Evolutionary conservation across 352 stramenopile species (phyloP), one percentile per base, ranked within the genome.

Genomic region (Pythium coloratum): DNA sequence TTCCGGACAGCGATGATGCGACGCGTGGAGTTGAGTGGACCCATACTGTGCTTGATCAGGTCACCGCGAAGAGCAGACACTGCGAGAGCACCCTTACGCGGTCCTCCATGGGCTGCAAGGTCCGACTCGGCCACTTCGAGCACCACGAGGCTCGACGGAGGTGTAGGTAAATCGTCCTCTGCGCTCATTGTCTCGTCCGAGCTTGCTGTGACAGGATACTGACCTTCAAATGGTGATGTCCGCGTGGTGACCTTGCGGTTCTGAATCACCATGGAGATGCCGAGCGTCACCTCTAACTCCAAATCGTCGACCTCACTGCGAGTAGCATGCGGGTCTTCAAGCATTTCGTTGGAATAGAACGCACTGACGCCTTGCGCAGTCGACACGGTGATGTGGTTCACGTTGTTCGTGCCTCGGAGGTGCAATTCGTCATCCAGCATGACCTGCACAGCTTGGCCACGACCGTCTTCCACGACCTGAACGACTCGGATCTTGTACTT

Each of bases 301-400:
- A 64, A 62, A 34, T 58, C 51, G 0, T 53, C 57, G 14, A 71
- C 33, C 2, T 12, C 13, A 14, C 13, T 24, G 3, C 51, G 50
- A n/a, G 13, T 53, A 4, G 57, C 57, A 2, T 56, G 44, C 5
- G 57, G 30, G 30, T 62, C 42, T n/a, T 71, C 57, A 2, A 92
- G 59, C 30, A 92, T 56, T 38, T 90, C 78, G 56, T 92, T 92
- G 26, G 84, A 92, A 55, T 91, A 91, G 24, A 76, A 78, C 2
- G 82, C 78, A 59, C 70, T 78, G 10, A 91, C 70, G 10, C 72
- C 67, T 33, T 75, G 51, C 13, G 53, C 65, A 1, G 73, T 88
- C 3, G 84, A 92, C 6, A 92, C 58, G 0, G 84, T 92, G 42
- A 92, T 77, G 54, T 91, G 84, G 10, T 79, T 73, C 18, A 87